Percentiles rank a stretch among this genome's conserved stretches.
phyloP scores from a whole-genome alignment of 2,329 filamentous ascomycete species.

The Fusarium torulosum region DNA sequence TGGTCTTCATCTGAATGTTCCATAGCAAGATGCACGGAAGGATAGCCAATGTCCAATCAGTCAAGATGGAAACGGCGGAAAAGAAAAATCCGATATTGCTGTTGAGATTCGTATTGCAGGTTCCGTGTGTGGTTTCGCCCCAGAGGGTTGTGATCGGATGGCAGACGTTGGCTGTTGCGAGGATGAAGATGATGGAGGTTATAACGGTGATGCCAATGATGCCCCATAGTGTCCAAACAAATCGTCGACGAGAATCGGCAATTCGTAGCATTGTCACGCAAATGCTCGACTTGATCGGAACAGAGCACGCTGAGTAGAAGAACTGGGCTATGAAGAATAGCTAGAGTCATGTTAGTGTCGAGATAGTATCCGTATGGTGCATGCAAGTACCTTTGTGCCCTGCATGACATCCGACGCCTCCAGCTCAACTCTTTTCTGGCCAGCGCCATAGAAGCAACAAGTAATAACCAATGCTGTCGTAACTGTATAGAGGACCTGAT shows the following conservation, averaged over 20 bases:
- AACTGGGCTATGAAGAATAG: constrained; percentile 43
- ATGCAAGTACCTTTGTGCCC: constrained; percentile 33
- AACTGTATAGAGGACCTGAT: constrained; percentile 32
- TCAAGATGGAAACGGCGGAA: constrained; percentile 45
- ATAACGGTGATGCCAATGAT: constrained; percentile 28
- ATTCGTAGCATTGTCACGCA: constrained; percentile 49
- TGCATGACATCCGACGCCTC: constrained; percentile 11
- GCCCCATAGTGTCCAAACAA: constrained; percentile 31
- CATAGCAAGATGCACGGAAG: constrained; percentile 46
- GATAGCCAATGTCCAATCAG: constrained; percentile 46
- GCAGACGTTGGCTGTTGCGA: constrained; percentile 43
- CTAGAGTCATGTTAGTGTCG: neutral
- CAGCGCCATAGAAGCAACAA: constrained; percentile 36
- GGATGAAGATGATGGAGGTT: constrained; percentile 37
- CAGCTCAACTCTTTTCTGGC: constrained; percentile 17
- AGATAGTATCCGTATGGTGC: fast-evolving
- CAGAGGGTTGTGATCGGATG: constrained; percentile 46
- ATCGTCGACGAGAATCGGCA: constrained; percentile 31
- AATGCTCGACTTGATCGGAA: constrained; percentile 48
- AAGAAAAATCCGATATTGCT: constrained; percentile 45
- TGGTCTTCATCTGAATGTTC: constrained; percentile 46
- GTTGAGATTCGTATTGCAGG: constrained; percentile 34
- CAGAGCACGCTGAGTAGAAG: constrained; percentile 38
- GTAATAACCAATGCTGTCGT: constrained; percentile 34
- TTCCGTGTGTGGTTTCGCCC: constrained; percentile 31